phyloP scores from a whole-genome alignment of 225 moss, liverwort and hornwort genomes.

The Lunularia cruciata region DNA sequence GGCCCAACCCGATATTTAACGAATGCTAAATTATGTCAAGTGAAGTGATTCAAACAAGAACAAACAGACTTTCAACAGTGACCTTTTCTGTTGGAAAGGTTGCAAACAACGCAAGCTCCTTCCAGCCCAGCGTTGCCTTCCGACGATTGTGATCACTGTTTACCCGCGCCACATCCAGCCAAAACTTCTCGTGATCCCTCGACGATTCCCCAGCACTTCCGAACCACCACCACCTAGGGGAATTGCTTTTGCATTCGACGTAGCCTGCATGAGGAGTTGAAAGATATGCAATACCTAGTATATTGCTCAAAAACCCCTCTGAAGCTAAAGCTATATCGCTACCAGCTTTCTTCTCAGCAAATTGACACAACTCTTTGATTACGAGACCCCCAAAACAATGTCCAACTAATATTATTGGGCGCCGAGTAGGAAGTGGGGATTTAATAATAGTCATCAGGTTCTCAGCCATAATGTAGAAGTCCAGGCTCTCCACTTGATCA shows the following conservation, averaged over 20 bases:
- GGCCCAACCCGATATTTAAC: too few species aligned
- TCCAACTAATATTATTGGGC: conserved; percentile 21
- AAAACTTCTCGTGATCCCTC: too few species aligned
- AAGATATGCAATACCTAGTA: conserved; percentile 12
- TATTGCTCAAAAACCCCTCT: background rate
- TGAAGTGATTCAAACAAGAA: too few species aligned
- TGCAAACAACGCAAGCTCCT: conserved; percentile 17
- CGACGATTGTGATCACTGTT: background rate
- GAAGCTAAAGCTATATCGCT: background rate
- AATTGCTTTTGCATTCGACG: background rate
- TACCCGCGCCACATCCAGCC: background rate
- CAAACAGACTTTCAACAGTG: too few species aligned
- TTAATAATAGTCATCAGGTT: background rate
- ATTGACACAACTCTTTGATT: conserved; percentile 13
- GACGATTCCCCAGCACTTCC: too few species aligned
- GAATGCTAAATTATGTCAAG: too few species aligned
- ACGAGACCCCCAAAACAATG: conserved; percentile 23
- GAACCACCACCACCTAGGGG: too few species aligned
- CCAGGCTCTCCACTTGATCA: background rate
- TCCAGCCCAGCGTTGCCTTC: background rate
- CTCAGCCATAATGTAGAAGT: background rate
- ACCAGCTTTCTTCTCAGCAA: background rate
- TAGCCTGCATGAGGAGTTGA: conserved; percentile 10
- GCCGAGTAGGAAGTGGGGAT: background rate
- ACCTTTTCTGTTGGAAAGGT: conserved; percentile 13